Evolutionary conservation across 1,284 basidiomycete genomes (phyloP).

Genomic region (Austroboletus rostrupii): DNA sequence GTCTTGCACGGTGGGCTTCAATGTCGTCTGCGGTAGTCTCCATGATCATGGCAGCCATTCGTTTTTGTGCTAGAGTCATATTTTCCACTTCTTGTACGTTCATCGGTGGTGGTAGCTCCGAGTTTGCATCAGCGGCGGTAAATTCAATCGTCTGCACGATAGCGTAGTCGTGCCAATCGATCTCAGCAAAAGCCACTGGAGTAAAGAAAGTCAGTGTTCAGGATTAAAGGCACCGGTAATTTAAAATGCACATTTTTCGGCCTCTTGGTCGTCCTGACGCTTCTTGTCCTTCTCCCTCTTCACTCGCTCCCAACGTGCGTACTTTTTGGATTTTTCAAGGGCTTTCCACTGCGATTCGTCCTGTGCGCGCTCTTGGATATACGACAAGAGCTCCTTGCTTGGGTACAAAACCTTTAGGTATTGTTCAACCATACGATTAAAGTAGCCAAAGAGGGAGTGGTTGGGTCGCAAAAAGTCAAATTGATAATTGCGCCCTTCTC

Average conservation of each 20-base stretch:
- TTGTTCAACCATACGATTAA: slow-evolving; percentile 96
- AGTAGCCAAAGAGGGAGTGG: slow-evolving; percentile 94
- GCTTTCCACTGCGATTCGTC: slow-evolving; percentile 69
- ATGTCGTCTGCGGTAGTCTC: slow-evolving; percentile 85
- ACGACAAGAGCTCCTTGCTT: slow-evolving; percentile 67
- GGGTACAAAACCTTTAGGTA: slow-evolving; percentile 92
- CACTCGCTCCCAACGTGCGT: slow-evolving; percentile 87
- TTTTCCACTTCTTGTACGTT: slow-evolving; percentile 91
- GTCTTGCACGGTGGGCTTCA: slow-evolving; percentile 72
- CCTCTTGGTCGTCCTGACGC: slow-evolving; percentile 86
- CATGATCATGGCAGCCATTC: slow-evolving; percentile 98
- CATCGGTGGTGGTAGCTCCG: slow-evolving; percentile 94
- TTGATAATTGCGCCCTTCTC: slow-evolving; percentile 93
- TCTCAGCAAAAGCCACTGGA: slow-evolving; percentile 87
- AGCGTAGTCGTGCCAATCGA: slow-evolving; percentile 99
- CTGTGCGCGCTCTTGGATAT: slow-evolving; percentile 61
- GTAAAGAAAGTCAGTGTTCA: slow-evolving; percentile 9
- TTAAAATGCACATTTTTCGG: slow-evolving; percentile 63
- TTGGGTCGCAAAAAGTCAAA: slow-evolving; percentile 96
- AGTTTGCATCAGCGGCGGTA: slow-evolving; percentile 85
- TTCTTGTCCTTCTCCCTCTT: slow-evolving; percentile 84
- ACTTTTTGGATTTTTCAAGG: slow-evolving; percentile 71
- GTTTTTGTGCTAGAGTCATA: slow-evolving; percentile 95
- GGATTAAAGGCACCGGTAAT: slow-evolving; percentile 5
- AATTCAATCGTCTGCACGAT: slow-evolving; percentile 99